Base-by-base conservation (phyloP, 176 grass and related monocot genomes). In the Phyllostachys edulis region DNA sequence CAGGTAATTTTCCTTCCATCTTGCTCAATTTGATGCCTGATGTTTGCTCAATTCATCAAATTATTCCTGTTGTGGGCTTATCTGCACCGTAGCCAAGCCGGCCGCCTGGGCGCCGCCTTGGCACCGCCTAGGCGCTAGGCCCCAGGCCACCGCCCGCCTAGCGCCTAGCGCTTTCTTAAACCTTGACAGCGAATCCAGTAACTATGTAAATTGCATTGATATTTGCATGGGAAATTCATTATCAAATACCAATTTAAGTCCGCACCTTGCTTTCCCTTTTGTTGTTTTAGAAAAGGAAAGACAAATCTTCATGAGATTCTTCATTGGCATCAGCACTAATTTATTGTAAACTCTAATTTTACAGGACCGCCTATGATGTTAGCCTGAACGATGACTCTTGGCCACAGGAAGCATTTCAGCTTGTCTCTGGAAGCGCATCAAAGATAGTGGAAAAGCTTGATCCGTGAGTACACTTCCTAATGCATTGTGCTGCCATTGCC, bases 351-450 rank as follows among this genome's bases (percentile, higher is more conserved):
- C 6, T 45, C 24, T 37, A 5, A 59, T 75, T 73, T 20, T 81
- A 4, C 85, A 95, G 90, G 85, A 89, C 90, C 78, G 93, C 93
- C 16, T 92, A 95, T 61, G 93, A 95, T 61, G 85, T 95, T 77
- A 90, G 59, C 75, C 70, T 92, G 29, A 92, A 84, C 42, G 93
- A 95, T 42, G 93, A 95, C 80, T 85, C 77, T 84, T 95, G 93
- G 93, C 83, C 88, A 54, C 79, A 80, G 63, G 90, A 96, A 63
- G 86, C 76, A 2, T 96, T 92, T 79, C 83, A 92, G 37, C 80
- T 91, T 38, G 50, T 92, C 55, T 92, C 93, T 63, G 90, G 90
- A 50, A 88, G 60, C 38, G 56, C 77, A 50, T 87, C 88, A 13
- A 92, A 92, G 69, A 89, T 89, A 38, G 80, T 89, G 70, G 85